Base-by-base conservation (phyloP, 2,329 filamentous ascomycete species). In the Pseudogymnoascus sp. region DNA sequence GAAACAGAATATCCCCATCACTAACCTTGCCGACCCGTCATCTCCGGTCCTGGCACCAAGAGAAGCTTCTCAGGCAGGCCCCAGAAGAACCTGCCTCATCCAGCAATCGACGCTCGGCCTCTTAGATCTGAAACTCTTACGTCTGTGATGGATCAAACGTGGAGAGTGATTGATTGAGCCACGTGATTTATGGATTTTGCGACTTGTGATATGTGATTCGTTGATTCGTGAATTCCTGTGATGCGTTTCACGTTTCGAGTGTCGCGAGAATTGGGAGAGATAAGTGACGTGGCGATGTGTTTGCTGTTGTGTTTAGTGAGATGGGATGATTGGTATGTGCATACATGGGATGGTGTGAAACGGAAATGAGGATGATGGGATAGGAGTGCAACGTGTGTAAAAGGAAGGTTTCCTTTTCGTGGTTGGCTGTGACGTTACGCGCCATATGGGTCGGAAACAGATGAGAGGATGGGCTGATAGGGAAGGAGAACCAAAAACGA, bases 181-280 rank as follows among this genome's bases (percentile, higher is more conserved):
- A 56, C 50, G 50, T 56, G 50, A 56, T 56, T 56, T 11, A 19
- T 19, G 50, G 29, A 4, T 33, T 53, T 56, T 19, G n/a, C 8
- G 29, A 33, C 50, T 14, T 56, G n/a, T 56, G 50, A 56, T 33
- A 56, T 56, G 50, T 56, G 29, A 31, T 53, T 53, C 14, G 24
- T 33, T 31, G 44, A 56, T 56, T 56, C 50, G 50, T 56, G 47
- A 53, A 29, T 53, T 53, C 14, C 24, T 53, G 47, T 53, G 50
- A 56, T 56, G 50, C 50, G 50, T 33, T 56, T 56, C 50, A 56
- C 50, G 50, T 56, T 56, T 56, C 50, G 50, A 56, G 50, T 56
- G 19, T 33, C 29, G 50, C 50, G 4, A 56, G 50, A 33, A 19
- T 56, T 10, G 29, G 50, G 26, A 56, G 16, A 56, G 16, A 33